Evolutionary conservation across 768 basidiomycete genomes (phyloP), one percentile per base, ranked within the genome.

Genomic region (Sarcodon sp.): DNA sequence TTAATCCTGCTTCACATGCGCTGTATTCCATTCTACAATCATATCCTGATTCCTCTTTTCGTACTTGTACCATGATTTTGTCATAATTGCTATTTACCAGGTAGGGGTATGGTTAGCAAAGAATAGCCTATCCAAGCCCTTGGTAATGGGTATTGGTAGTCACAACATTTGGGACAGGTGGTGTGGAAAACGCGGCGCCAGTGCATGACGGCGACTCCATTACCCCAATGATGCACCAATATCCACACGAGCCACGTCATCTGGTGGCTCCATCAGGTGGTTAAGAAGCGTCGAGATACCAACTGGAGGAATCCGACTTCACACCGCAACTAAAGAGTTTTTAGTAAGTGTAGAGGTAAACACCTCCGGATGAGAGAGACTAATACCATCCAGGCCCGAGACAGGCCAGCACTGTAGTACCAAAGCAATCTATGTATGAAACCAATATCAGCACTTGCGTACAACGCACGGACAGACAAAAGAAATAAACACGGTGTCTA

Each of bases 31-130:
- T 27, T 27, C 4, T 2, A 27, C 21, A 27, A 27, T 4, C 21
- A 27, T 27, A 27, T 4, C 21, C 21, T 4, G 4, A 27, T 27
- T 2, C 21, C 21, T 27, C 21, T 27, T 27, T 27, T 27, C 4
- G 4, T 27, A 27, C 21, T 27, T 27, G 21, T 27, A 4, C 21
- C 3, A 27, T 27, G 21, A 4, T 27, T 27, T 27, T 27, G 21
- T 27, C 21, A 27, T 4, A 2, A 27, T 27, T 27, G 21, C 21
- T 27, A 27, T 2, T 27, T 27, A 4, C 60, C 43, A 87, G 57
- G 55, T 86, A 83, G n/a, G 82, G 57, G 72, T 73, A 54, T 85
- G 83, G 45, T 80, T 85, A 36, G 79, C 79, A 52, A 83, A 84
- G 69, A 85, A 82, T 1, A 86, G 64, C 16, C 71, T 69, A 32